These are phyloP conservation scores for Lachnellula arida DNA, from an alignment of 2,329 filamentous ascomycete species.

Conservation along the genomic window DNA sequence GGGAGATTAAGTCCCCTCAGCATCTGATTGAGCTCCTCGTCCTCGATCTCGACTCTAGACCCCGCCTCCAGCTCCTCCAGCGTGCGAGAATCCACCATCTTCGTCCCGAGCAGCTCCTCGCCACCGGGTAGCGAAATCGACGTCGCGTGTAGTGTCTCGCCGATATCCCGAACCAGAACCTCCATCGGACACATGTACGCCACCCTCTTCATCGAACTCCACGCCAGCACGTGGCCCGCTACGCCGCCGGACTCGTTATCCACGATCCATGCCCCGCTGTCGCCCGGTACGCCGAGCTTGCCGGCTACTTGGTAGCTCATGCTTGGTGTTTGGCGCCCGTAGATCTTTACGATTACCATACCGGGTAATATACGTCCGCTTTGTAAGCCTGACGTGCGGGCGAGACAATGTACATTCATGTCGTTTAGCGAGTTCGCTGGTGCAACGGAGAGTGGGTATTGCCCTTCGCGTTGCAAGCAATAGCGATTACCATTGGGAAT, in stretches of 20 bases:
- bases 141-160: constrained; percentile 65
- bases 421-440: constrained; percentile 62
- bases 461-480: constrained; percentile 36
- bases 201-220: constrained; percentile 72
- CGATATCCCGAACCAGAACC: constrained; percentile 79
- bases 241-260: constrained; percentile 73
- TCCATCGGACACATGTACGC: constrained; percentile 98
- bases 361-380: constrained; percentile 72
- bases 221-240: constrained; percentile 87
- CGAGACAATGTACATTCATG: constrained; percentile 79
- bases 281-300: constrained; percentile 68
- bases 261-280: constrained; percentile 91
- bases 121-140: constrained; percentile 68
- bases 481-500: constrained; percentile 46
- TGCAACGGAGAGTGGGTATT: constrained; percentile 53
- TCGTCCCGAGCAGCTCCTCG: constrained; percentile 24
- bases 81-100: neutral
- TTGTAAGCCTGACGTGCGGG: constrained; percentile 79
- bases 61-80: neutral
- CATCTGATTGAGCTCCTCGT: constrained; percentile 13
- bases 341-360: constrained; percentile 81
- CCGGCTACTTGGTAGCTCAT: constrained; percentile 61
- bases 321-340: constrained; percentile 75
- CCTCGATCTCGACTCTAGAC: neutral
- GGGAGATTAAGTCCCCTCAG: constrained; percentile 14